Conservation (phyloP, 805 yeast genomes). For the Saturnispora sekii region DNA sequence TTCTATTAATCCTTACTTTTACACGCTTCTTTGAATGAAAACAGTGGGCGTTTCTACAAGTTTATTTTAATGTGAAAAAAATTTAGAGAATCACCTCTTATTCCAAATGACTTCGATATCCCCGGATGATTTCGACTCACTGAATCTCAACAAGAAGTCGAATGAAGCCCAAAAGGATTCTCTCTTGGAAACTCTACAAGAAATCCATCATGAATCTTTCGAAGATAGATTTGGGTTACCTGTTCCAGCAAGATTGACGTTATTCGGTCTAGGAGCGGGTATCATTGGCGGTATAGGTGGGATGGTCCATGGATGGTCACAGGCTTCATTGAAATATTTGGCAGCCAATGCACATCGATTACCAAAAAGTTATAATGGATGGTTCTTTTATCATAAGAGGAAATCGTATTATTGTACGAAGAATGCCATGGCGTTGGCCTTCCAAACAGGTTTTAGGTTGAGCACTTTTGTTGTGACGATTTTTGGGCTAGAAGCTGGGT, state of each 20-base stretch:
- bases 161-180: constrained; percentile 11
- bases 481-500: constrained; percentile 50
- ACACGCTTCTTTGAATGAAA: too few relatives aligned
- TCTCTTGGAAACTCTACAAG: constrained; percentile 10
- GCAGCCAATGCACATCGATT: constrained; percentile 78
- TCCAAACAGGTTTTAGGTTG: constrained; percentile 33
- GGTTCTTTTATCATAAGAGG: constrained; percentile 82
- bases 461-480: constrained; percentile 37
- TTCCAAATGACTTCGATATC: constrained; percentile 11
- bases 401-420: constrained; percentile 66
- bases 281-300: constrained; percentile 45
- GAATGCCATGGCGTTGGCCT: constrained; percentile 42
- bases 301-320: constrained; percentile 46
- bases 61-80: background rate
- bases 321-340: constrained; percentile 48
- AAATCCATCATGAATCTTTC: constrained; percentile 12
- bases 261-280: constrained; percentile 32
- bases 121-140: constrained; percentile 13
- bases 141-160: constrained; percentile 10
- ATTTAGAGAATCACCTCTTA: background rate
- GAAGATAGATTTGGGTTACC: constrained; percentile 37
- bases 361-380: constrained; percentile 69
- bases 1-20: background rate
- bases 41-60: background rate
- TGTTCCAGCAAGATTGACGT: constrained; percentile 36